Base-by-base conservation (phyloP, 1,284 basidiomycete genomes). In the Tilletia indica region DNA sequence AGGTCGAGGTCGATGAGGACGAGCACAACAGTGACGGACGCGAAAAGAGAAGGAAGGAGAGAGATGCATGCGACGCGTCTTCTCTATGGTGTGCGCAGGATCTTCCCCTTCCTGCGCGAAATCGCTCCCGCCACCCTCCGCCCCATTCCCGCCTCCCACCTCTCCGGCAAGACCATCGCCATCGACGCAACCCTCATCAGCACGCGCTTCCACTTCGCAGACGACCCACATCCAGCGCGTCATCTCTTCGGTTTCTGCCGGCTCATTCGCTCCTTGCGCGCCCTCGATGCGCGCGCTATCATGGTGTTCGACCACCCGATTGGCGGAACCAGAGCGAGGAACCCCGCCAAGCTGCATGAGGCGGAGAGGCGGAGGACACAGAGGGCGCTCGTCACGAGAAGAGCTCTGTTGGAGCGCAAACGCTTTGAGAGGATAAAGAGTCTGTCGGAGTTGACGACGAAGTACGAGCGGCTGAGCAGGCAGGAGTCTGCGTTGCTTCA, bases 261-360 rank as follows among this genome's bases (percentile, higher is more conserved):
- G 9, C 76, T 82, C 42, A 70, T 80, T 63, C 71, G 66, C 5
- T 70, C 76, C n/a, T 67, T 82, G 14, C 74, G 74, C 8, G 72
- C 74, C 25, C 48, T 76, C 66, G 71, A 72, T 38, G 70, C 96
- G 16, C 48, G 72, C 3, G 78, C 80, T 1, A 72, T 82, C 48
- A 78, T 82, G 76, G 75, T 82, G 12, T 82, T 82, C 49, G 80
- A 82, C 68, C 75, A 80, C 36, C 77, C 78, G 0, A 73, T 74
- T 25, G 75, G 61, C 3, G 61, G 61, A 16, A 42, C 31, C 0
- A 25, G 61, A 14, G 61, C 61, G 0, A 38, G 61, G 36, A 64
- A 64, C 34, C 61, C 61, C 4, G 61, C 61, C 61, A 64, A 64
- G 36, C 5, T 64, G 61, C 61, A 39, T 1, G 61, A 64, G 61